Conservation (phyloP, 1,284 basidiomycete species). For the Ustilago trichophora region DNA sequence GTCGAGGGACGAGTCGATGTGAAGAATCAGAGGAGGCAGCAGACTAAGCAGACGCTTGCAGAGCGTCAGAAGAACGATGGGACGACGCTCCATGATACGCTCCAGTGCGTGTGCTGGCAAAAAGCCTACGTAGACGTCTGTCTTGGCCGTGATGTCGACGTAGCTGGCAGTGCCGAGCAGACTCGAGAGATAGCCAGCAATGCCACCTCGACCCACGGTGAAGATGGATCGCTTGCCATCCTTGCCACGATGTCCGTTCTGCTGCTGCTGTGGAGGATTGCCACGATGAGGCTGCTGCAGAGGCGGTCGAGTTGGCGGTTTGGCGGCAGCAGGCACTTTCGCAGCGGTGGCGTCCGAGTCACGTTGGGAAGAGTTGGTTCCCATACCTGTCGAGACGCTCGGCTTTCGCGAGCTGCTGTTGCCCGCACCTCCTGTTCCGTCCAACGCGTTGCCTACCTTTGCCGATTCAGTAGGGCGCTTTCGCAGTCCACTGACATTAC, state of each 20-base stretch:
- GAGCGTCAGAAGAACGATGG: conserved; percentile 93
- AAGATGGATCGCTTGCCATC: conserved; percentile 72
- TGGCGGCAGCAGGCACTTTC: conserved; percentile 1
- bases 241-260: conserved; percentile 10
- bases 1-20: conserved; percentile 95
- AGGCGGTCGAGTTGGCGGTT: conserved; percentile 3
- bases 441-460: conserved; percentile 57
- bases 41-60: conserved; percentile 94
- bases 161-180: conserved; percentile 91
- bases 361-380: neutral
- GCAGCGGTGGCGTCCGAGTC: conserved; percentile 3
- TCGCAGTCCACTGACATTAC: conserved; percentile 3
- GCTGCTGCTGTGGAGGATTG: conserved; percentile 8
- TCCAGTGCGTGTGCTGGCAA: conserved; percentile 88
- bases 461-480: conserved; percentile 34
- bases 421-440: conserved; percentile 42
- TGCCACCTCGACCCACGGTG: conserved; percentile 89
- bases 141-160: conserved; percentile 95
- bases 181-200: conserved; percentile 96
- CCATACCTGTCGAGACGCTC: conserved; percentile 9
- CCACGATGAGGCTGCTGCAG: conserved; percentile 15
- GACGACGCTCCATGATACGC: conserved; percentile 86
- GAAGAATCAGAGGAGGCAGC: conserved; percentile 90
- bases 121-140: conserved; percentile 95
- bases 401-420: conserved; percentile 14